Conservation (phyloP, 2,329 filamentous ascomycete species). For the Microcyclospora tardicrescens region DNA sequence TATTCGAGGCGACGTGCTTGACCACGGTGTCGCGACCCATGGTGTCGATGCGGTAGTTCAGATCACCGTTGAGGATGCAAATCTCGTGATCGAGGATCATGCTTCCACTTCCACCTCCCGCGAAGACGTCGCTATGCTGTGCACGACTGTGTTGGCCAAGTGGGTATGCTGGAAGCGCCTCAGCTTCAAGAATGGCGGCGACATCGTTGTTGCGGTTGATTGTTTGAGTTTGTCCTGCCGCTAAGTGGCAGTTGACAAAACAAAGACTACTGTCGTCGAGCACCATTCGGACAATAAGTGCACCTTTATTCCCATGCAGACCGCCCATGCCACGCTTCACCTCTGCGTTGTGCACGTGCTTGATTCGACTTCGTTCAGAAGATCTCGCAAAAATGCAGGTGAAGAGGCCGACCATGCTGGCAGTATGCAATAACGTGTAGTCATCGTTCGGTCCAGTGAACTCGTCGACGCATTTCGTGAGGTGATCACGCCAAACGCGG, state of each 20-base stretch:
- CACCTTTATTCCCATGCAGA: constrained; percentile 91
- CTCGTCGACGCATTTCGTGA: constrained; percentile 71
- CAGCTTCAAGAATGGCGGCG: constrained; percentile 72
- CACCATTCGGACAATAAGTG: constrained; percentile 79
- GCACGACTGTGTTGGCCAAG: constrained; percentile 33
- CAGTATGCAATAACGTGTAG: constrained; percentile 78
- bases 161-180: constrained; percentile 55
- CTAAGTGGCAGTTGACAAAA: constrained; percentile 94
- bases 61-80: constrained; percentile 88
- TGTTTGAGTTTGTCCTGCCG: constrained; percentile 83
- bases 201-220: constrained; percentile 87
- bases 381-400: constrained; percentile 91
- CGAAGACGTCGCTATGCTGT: constrained; percentile 60
- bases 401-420: constrained; percentile 84
- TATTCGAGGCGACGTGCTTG: constrained; percentile 66
- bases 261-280: constrained; percentile 89
- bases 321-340: constrained; percentile 96
- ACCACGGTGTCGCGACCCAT: constrained; percentile 92
- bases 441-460: constrained; percentile 62
- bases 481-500: constrained; percentile 86
- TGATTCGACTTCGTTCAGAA: constrained; percentile 60
- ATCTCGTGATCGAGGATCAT: constrained; percentile 96
- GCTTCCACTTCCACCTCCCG: constrained; percentile 84
- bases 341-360: constrained; percentile 64
- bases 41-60: constrained; percentile 96